Conservation (phyloP, 306 rosid species). For the Vigna radiata region DNA sequence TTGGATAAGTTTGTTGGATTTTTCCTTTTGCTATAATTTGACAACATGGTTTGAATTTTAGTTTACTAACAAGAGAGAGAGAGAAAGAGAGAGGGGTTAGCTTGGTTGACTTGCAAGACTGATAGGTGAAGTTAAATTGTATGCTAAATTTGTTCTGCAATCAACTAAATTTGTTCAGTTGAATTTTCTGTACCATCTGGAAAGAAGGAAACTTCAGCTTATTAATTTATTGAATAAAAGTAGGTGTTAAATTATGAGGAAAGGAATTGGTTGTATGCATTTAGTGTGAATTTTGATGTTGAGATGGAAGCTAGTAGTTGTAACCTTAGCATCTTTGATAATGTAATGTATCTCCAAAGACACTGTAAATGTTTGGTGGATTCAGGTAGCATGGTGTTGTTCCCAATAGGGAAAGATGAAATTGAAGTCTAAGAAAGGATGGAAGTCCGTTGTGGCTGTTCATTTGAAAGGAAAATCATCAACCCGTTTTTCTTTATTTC, state of each 20-base stretch:
- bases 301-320: not conserved
- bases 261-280: not conserved
- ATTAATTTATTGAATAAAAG: slow-evolving; percentile 3
- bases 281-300: no score
- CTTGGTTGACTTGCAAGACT: not conserved
- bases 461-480: slow-evolving; percentile 81
- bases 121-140: slow-evolving; percentile 32
- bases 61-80: slow-evolving; percentile 9
- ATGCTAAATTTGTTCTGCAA: not conserved
- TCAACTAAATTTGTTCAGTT: slow-evolving; percentile 1
- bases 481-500: slow-evolving; percentile 71
- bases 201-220: slow-evolving; percentile 20
- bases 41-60: slow-evolving; percentile 21
- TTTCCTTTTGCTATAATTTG: slow-evolving; percentile 14
- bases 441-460: slow-evolving; percentile 77
- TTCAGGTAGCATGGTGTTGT: slow-evolving; percentile 49
- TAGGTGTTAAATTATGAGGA: not conserved
- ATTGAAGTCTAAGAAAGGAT: slow-evolving; percentile 74
- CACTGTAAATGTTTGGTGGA: slow-evolving; percentile 41
- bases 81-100: not conserved
- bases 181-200: not conserved
- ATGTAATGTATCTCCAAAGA: not conserved
- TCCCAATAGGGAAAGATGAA: slow-evolving; percentile 63
- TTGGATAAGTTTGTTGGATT: not conserved
- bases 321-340: not conserved